Evolutionary conservation across 305 asterid species (phyloP).

Genomic region (Stenogyne calaminthoides): DNA sequence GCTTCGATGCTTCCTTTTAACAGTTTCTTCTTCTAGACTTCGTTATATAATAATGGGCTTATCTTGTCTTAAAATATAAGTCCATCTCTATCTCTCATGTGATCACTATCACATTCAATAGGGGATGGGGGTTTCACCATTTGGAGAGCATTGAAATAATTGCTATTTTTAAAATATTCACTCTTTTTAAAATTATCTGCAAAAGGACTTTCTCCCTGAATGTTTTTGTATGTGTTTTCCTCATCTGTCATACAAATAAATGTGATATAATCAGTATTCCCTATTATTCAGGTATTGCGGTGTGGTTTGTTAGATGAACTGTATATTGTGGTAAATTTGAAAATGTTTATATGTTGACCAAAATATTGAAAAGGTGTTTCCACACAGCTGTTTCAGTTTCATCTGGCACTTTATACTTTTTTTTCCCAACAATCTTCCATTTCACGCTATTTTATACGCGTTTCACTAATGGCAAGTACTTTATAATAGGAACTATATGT

Average conservation of each 20-base stretch:
- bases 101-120: background rate
- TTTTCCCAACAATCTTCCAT: background rate
- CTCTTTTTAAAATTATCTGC: background rate
- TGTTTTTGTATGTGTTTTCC: background rate
- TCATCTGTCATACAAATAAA: background rate
- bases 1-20: background rate
- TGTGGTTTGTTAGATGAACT: conserved; percentile 13
- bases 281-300: background rate
- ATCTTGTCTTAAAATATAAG: background rate
- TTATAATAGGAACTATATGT: conserved; percentile 79
- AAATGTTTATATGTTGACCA: background rate
- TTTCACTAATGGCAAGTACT: conserved; percentile 27
- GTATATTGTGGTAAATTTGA: background rate
- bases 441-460: background rate
- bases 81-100: background rate
- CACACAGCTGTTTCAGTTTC: conserved; percentile 15
- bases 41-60: background rate
- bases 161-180: background rate
- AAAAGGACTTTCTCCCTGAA: background rate
- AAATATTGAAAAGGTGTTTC: background rate
- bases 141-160: background rate
- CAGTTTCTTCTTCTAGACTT: background rate
- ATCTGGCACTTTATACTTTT: background rate
- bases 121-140: background rate
- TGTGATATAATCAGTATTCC: background rate